Evolutionary conservation across 2,329 filamentous ascomycete genomes (phyloP).

Genomic region (Paecilomyces formosus): DNA sequence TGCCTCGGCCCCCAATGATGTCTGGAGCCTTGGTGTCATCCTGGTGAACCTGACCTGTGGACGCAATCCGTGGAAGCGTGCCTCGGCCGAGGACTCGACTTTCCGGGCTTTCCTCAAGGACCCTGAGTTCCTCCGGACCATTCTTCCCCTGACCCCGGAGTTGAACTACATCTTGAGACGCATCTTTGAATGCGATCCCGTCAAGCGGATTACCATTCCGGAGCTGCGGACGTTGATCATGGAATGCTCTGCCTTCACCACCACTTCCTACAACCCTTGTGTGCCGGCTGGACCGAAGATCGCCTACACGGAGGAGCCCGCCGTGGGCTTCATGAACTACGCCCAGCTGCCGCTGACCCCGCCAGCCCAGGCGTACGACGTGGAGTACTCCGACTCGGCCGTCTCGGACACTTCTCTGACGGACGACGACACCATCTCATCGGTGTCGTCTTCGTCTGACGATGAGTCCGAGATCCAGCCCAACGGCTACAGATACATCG

Average conservation of each 20-base stretch:
- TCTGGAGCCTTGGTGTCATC: conserved; percentile 98
- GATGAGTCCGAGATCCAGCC: conserved; percentile 22
- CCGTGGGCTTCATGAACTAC: conserved; percentile 26
- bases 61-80: conserved; percentile 97
- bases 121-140: conserved; percentile 80
- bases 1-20: conserved; percentile 86
- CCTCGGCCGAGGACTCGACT: conserved; percentile 85
- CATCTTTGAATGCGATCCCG: conserved; percentile 81
- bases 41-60: conserved; percentile 96
- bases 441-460: conserved; percentile 24
- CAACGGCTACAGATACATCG: conserved; percentile 18
- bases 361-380: conserved; percentile 25
- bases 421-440: conserved; percentile 28
- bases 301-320: conserved; percentile 21
- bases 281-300: conserved; percentile 27
- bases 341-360: conserved; percentile 28
- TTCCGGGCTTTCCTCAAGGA: conserved; percentile 86
- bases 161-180: conserved; percentile 79
- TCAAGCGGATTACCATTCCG: conserved; percentile 70
- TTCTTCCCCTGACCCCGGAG: conserved; percentile 83
- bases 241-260: conserved; percentile 66
- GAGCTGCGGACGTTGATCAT: conserved; percentile 73
- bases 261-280: conserved; percentile 30
- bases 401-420: conserved; percentile 32
- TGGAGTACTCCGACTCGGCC: conserved; percentile 32